Conservation (phyloP, 2,329 filamentous ascomycete species). For the Aspergillus fumigatiaffinis region DNA sequence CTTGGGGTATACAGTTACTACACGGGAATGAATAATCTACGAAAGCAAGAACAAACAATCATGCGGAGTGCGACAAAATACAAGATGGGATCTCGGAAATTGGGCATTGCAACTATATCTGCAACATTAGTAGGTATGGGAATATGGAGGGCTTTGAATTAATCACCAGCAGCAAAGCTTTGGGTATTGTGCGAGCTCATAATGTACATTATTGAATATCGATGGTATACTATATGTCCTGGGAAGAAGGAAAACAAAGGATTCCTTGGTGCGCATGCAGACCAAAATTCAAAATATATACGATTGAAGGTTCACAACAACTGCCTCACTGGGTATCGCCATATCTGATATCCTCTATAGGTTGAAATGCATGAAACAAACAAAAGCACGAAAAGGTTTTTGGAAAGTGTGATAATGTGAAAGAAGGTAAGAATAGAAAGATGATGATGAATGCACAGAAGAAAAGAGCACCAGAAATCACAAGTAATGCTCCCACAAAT, state of each 20-base stretch:
- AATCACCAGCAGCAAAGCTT: slow-evolving; percentile 16
- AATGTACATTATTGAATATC: slow-evolving; percentile 1
- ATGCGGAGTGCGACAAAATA: slow-evolving; percentile 66
- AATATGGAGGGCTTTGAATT: slow-evolving; percentile 63
- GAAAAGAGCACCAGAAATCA: slow-evolving; percentile 12
- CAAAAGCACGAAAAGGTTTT: slow-evolving; percentile 9
- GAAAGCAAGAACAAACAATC: slow-evolving; percentile 59
- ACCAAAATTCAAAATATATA: slow-evolving; percentile 7
- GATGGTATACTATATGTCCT: neutral
- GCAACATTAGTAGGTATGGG: slow-evolving; percentile 66
- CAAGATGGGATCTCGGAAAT: slow-evolving; percentile 65
- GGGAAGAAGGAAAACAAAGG: neutral
- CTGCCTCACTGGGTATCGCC: slow-evolving; percentile 35
- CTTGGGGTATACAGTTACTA: slow-evolving; percentile 74
- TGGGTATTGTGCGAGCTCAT: neutral
- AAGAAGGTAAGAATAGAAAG: slow-evolving; percentile 14
- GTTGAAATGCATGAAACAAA: slow-evolving; percentile 23
- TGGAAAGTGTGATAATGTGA: slow-evolving; percentile 1
- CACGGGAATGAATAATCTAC: slow-evolving; percentile 68
- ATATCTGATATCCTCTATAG: slow-evolving; percentile 32
- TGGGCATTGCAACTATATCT: slow-evolving; percentile 66
- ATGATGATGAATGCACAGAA: slow-evolving; percentile 4
- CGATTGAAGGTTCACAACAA: slow-evolving; percentile 19
- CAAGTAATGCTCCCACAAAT: slow-evolving; percentile 32
- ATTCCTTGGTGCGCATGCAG: neutral